Evolutionary conservation across 176 grass and related monocot genomes (phyloP).

Genomic region (Phragmites australis): DNA sequence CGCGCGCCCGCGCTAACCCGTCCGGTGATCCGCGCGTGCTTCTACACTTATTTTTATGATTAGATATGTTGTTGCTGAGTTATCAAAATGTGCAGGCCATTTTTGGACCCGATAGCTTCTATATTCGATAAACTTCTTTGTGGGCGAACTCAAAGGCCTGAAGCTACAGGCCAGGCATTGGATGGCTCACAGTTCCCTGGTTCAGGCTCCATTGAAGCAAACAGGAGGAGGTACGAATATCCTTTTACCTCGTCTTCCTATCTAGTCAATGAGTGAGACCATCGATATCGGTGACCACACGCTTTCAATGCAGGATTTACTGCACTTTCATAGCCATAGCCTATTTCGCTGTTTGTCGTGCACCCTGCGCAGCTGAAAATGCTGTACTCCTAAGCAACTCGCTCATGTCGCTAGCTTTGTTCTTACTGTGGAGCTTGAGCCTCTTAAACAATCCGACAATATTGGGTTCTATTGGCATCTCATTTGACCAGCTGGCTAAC

Average conservation of each 20-base stretch:
- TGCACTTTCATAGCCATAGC: background rate
- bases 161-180: slow-evolving; percentile 44
- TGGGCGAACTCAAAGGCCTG: slow-evolving; percentile 53
- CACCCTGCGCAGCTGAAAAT: background rate
- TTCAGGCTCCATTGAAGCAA: slow-evolving; percentile 61
- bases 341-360: background rate
- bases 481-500: background rate
- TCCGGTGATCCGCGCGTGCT: background rate
- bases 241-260: background rate
- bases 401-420: background rate
- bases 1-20: background rate
- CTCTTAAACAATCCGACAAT: background rate
- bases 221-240: slow-evolving; percentile 57
- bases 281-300: background rate
- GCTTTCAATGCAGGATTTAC: background rate
- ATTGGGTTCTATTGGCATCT: background rate
- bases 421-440: background rate
- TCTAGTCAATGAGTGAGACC: background rate
- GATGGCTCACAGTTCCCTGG: slow-evolving; percentile 69
- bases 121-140: slow-evolving; percentile 69
- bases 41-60: too few species aligned
- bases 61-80: background rate
- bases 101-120: slow-evolving; percentile 72
- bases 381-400: too few species aligned
- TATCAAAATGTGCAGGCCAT: slow-evolving; percentile 50